Base-by-base conservation (phyloP, 345 rosid species). In the Aurinia saxatilis region DNA sequence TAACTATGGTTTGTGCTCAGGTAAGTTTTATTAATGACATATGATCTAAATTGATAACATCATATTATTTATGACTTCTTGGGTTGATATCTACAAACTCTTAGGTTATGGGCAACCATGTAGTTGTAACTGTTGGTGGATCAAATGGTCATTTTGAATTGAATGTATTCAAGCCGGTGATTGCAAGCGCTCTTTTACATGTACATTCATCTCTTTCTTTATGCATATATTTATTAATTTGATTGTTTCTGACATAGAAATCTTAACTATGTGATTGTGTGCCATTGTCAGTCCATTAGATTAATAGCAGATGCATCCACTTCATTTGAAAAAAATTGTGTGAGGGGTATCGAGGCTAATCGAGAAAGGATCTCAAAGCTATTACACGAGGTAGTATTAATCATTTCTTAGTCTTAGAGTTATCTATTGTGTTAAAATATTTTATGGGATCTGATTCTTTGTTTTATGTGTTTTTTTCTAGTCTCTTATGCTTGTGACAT, bases 1-100 rank as follows among this genome's bases (percentile, higher is more conserved):
- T 92, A 35, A 89, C 97, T 25, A 89, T 92, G 98, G 98, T 92
- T 59, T 92, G 96, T 63, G 97, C 98, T 48, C 95, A 87, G 97
- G 97, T 87, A 79, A 77, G 57, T 5, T 50, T 56, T 77, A 6
- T 55, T 65, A 42, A 61, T 35, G 31, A 53, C 35, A 47, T 11
- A 31, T 38, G 45, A n/a, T n/a, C 47, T 60, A 36, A 17, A n/a
- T 23, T 18, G 18, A n/a, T n/a, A n/a, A n/a, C n/a, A n/a, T n/a
- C n/a, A n/a, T n/a, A n/a, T n/a, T n/a, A n/a, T 38, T 50, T 38
- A 41, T 56, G 25, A 68, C 25, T 41, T 31, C 33, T 47, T 53
- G 52, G 13, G 41, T 34, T 47, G 31, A 38, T 14, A 44, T 8
- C 10, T 29, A 33, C 25, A 15, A 58, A 48, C 73, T 67, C 72